Evolutionary conservation across 2,329 filamentous ascomycete species (phyloP).

Genomic region (Diplodia seriata): DNA sequence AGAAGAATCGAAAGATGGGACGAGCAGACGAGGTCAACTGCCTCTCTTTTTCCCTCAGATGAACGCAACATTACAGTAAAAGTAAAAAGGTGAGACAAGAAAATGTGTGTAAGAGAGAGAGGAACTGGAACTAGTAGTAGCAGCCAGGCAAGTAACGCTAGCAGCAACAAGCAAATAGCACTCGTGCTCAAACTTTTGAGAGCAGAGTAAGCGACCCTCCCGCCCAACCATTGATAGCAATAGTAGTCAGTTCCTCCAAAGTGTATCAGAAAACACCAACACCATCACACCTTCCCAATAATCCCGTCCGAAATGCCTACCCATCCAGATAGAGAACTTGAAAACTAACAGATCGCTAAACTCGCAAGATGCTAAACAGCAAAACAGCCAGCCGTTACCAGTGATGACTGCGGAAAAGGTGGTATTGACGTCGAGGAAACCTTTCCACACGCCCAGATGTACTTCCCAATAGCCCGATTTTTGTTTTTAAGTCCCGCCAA

Average conservation of each 20-base stretch:
- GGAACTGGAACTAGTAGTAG: constrained; percentile 10
- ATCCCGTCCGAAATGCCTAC: constrained; percentile 14
- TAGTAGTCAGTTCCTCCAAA: constrained; percentile 26
- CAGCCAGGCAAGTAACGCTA: constrained; percentile 22
- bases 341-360: constrained; percentile 26
- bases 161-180: constrained; percentile 25
- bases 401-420: constrained; percentile 20
- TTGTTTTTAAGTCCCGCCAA: constrained; percentile 36
- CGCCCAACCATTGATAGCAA: constrained; percentile 19
- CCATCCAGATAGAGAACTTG: constrained; percentile 17
- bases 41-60: constrained; percentile 7
- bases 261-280: constrained; percentile 17
- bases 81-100: constrained; percentile 45
- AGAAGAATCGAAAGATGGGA: constrained; percentile 23
- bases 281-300: constrained; percentile 25
- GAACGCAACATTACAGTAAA: constrained; percentile 47
- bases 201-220: constrained; percentile 31
- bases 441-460: constrained; percentile 29
- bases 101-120: constrained; percentile 2
- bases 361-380: constrained; percentile 22
- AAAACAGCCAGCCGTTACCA: constrained; percentile 29
- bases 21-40: constrained; percentile 24
- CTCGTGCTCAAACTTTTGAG: constrained; percentile 15
- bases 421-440: constrained; percentile 10
- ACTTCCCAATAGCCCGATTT: constrained; percentile 26